Evolutionary conservation across 805 yeast genomes (phyloP), one percentile per base, ranked within the genome.

Genomic region (Maudiozyma barnettii): DNA sequence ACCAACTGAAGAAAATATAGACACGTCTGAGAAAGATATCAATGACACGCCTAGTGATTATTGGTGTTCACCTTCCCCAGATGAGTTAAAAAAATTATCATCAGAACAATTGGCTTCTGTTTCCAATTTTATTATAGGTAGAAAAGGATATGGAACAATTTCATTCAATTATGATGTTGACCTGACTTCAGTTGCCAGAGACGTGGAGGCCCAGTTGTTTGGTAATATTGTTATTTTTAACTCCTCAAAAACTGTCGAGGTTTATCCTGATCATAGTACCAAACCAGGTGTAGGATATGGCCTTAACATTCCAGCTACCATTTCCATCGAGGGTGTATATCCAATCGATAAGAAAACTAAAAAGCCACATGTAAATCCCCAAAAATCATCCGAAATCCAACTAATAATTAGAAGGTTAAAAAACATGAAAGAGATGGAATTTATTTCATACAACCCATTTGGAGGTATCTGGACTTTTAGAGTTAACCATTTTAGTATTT

Each of bases 401-500:
- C 63, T 71, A 21, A 76, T 75, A 56, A 72, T 81, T 23, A 72
- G 70, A 43, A 70, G 69, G 45, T 68, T 83, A 44, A 76, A 77
- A 51, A 71, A 68, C 43, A 66, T 73, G 53, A 73, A 71, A 31
- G 95, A 90, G 5, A 87, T 83, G 81, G 81, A 81, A 51, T 88
- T 84, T 60, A 71, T 90, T 13, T 82, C 89, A 4, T 89, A 82
- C 59, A 89, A 84, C 56, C 88, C 89, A 3, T 72, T 81, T 26
- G 76, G 78, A 5, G 86, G 87, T 33, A 65, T 76, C 4, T 89
- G 90, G 88, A 79, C 82, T 1, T 89, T 87, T 65, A 77, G 73
- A 55, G 96, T 90, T 8, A 80, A 84, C 54, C 99, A 93, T 68
- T 93, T 93, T 59, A 88, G 96, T 68, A 78, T 85, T 5, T 93